A percentile compares a stretch with the other conserved stretches of the same genome.
Conservation (phyloP, 2,329 filamentous ascomycete species). For the Dendryphion nanum region DNA sequence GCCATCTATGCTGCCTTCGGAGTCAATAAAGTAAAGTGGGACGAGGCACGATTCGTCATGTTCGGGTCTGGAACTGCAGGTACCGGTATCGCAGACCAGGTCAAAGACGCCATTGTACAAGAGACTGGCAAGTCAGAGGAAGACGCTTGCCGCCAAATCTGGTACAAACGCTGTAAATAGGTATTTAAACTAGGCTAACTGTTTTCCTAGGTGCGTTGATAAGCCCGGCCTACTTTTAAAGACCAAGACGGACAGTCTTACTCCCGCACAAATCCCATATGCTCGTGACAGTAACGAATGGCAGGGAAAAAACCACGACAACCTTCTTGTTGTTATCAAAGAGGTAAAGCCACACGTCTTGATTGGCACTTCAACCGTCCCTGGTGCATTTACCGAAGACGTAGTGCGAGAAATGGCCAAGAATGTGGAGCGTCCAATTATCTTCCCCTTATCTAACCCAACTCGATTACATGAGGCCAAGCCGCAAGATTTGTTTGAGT, state of each 20-base stretch:
- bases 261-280: conserved; percentile 65
- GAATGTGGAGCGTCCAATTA: conserved; percentile 74
- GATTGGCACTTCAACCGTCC: conserved; percentile 79
- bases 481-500: conserved; percentile 71
- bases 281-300: conserved; percentile 65
- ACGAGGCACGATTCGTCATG: conserved; percentile 68
- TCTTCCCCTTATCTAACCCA: conserved; percentile 84
- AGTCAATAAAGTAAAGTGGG: conserved; percentile 64
- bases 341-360: conserved; percentile 76
- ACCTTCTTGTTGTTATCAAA: conserved; percentile 66
- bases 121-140: conserved; percentile 65
- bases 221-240: conserved; percentile 74
- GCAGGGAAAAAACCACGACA: conserved; percentile 54
- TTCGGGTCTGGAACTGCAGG: conserved; percentile 83
- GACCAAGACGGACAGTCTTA: conserved; percentile 60
- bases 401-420: conserved; percentile 73
- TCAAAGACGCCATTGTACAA: conserved; percentile 73
- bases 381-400: conserved; percentile 72
- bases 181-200: conserved; percentile 11
- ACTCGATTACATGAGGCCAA: conserved; percentile 80
- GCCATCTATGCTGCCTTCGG: conserved; percentile 75
- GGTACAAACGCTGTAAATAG: conserved; percentile 46
- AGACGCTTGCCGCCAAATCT: conserved; percentile 79
- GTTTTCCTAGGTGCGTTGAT: conserved; percentile 67
- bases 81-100: conserved; percentile 81